Evolutionary conservation across 2,329 filamentous ascomycete genomes (phyloP), one percentile per base, ranked within the genome.

Genomic region (Scortechinia acanthostroma): DNA sequence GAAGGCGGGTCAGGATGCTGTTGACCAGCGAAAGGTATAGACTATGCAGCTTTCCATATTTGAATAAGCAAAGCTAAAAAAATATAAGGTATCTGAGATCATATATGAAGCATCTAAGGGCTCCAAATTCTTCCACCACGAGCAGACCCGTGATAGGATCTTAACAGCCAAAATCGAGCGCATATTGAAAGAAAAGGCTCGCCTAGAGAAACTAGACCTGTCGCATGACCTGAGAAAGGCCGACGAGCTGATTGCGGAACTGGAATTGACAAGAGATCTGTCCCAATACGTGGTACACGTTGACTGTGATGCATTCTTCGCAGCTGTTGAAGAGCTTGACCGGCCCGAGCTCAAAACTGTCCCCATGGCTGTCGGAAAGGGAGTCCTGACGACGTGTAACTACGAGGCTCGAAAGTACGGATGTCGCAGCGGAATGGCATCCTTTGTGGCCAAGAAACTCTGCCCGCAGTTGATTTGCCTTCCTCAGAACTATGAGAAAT

Each of bases 291-390:
- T 87, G 3, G 74, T 88, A 2, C 84, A 88, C 58, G 75, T 88
- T 42, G 84, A 88, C 58, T 88, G 84, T 57, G 84, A 88, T 68
- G 84, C 84, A n/a, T 88, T 88, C 62, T 88, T 84, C 55, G 84
- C 84, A 1, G 83, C 83, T 1, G 83, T 88, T 2, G 84, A 88
- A 57, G 83, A 77, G 53, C 63, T 78, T 6, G 73, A 77, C 52
- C 68, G 76, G 13, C 83, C 83, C 1, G 82, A 86, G 54, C 65
- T 88, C 33, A 83, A 78, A 51, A 64, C 80, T 28, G 74, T 87
- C 1, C 84, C 84, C 4, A 86, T 88, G 66, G 81, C 83, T 1
- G 84, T 88, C 0, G 84, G 84, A 2, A 53, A 40, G 37, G 59
- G 59, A 2, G 59, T 62, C 19, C 53, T 62, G 15, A 61, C 59